Base-by-base conservation (phyloP, 805 yeast genomes). In the Candida golubevii region DNA sequence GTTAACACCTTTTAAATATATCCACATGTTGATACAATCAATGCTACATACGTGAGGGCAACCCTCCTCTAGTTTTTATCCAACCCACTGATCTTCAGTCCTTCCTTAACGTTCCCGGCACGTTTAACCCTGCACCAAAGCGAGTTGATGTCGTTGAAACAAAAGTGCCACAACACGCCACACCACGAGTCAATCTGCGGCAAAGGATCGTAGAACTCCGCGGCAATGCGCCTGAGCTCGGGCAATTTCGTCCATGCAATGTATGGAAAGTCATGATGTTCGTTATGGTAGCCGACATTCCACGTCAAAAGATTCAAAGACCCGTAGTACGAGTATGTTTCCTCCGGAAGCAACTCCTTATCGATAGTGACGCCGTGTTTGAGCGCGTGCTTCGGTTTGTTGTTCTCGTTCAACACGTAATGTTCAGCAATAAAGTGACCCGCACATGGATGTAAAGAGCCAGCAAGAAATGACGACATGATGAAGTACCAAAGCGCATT, bases 351-450 rank as follows among this genome's bases (percentile, higher is more conserved):
- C 26, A 65, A 50, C 6, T 61, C 67, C 28, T 51, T 55, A 12
- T 59, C 42, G 33, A 69, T 62, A 37, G 62, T 67, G 30, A 37
- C 43, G 30, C 67, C 73, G 12, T 39, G 30, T 18, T 13, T 34
- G n/a, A 15, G 35, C n/a, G 12, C 26, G 28, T 38, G 44, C 38
- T 62, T 61, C 12, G 76, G 74, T 30, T 63, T 60, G 33, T 87
- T 83, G 50, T 80, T 70, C 29, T 68, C 71, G 52, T 69, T 69
- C 62, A 88, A 72, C 11, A 88, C 80, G 59, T 87, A 88, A 62
- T 89, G 97, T 61, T 89, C 97, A n/a, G 96, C 91, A 51, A 89
- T 87, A 65, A 89, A 89, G 67, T 89, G 97, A 15, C 97, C 97
- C 1, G 97, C 95, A 48, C 88, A 82, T 26, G 97, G 97, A 59